A percentile compares a stretch with the other conserved stretches of the same genome.
Evolutionary conservation across 176 grass and related monocot genomes (phyloP).

Genomic region (Rhipidocladum racemiflorum): DNA sequence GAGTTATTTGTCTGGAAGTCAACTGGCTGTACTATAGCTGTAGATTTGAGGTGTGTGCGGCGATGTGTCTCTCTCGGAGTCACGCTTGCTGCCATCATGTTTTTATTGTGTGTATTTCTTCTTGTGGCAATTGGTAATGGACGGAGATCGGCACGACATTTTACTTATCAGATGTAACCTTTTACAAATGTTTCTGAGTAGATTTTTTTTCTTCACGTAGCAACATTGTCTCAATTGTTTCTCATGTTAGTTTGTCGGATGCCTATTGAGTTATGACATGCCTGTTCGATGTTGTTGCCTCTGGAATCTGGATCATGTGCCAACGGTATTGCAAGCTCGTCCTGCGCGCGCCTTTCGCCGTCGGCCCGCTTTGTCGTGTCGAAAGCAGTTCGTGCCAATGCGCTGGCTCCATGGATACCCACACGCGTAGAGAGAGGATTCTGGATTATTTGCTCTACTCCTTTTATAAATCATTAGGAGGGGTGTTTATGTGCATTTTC

Average conservation of each 20-base stretch:
- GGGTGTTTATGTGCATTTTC: too few relatives aligned
- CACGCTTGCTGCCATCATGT: background rate
- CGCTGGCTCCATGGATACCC: too few relatives aligned
- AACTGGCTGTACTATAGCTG: background rate
- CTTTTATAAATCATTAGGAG: too few relatives aligned
- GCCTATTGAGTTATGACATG: background rate
- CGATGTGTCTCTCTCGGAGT: background rate
- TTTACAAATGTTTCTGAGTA: background rate
- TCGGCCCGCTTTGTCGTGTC: too few relatives aligned
- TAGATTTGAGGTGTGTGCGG: background rate
- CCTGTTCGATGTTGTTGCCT: background rate
- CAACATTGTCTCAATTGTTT: background rate
- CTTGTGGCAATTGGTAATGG: background rate
- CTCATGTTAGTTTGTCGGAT: background rate
- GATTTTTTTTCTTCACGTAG: background rate
- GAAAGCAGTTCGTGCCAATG: too few relatives aligned
- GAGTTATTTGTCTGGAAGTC: background rate
- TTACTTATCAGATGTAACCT: background rate
- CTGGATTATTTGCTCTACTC: too few relatives aligned
- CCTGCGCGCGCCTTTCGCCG: too few relatives aligned
- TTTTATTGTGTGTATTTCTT: background rate
- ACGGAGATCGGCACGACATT: background rate
- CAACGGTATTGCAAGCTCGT: background rate
- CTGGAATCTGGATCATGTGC: background rate
- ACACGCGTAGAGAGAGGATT: too few relatives aligned